Base-by-base conservation (phyloP, 768 basidiomycete genomes). In the Kondoa malvinella region DNA sequence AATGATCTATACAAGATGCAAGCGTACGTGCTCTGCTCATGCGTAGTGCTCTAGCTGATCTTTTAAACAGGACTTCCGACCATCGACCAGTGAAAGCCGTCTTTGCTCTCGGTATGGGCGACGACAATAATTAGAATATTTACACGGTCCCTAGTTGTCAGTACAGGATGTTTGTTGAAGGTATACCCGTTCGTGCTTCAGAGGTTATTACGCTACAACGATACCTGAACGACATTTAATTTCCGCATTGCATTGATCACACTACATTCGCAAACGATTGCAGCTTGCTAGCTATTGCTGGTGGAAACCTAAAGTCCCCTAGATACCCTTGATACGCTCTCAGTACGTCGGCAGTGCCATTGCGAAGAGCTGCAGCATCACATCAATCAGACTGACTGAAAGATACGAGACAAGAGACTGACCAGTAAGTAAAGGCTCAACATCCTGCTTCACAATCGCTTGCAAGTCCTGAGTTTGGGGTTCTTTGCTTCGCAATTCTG, bases 1-100 rank as follows among this genome's bases (percentile, higher is more conserved):
- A 84, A 87, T 70, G 88, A 92, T 74, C 79, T 92, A 86, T 81
- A 83, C 56, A 80, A 82, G 67, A 76, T 92, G 66, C 86, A 87
- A 75, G 89, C 87, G 17, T 81, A 86, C 57, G 40, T 50, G 8
- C 40, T 50, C 21, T 50, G 12, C 40, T 21, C 21, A 8, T 21
- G 87, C 86, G 71, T 89, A 92, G 12, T 50, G 40, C 8, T 50
- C 12, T 15, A 21, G 21, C 21, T 50, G 8, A 8, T 50, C 21
- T 21, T 50, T 50, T 50, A 8, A 21, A 50, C 40, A 50, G 40
- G 8, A 50, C 40, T 8, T 31, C 26, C 29, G 61, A 63, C 32
- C 61, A 63, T 63, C 61, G 30, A 15, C 29, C 61, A 3, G 33
- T 63, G 3, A 31, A 30, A 27, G 61, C 29, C n/a, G 61, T 63